Percentiles rank a stretch among this genome's conserved stretches.
These are phyloP conservation scores for Capsicum pubescens DNA, from an alignment of 257 asterid species.

Conservation along the genomic window DNA sequence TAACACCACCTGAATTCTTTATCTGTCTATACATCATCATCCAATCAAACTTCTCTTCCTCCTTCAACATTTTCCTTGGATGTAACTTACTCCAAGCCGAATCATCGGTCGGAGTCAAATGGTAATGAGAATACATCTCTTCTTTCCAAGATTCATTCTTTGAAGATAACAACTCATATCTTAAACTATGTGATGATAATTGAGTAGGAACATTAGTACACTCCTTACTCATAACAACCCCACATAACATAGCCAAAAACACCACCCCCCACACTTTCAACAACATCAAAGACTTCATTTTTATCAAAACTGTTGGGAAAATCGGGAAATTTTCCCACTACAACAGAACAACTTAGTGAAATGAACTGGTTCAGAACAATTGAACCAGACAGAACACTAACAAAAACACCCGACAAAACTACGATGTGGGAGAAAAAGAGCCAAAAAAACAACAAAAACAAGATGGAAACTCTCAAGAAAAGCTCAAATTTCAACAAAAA, in stretches of 20 bases:
- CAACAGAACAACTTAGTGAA: too few relatives aligned
- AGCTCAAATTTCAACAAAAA: not conserved
- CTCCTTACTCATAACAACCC: conserved; percentile 48
- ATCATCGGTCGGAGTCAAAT: conserved; percentile 88
- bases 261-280: conserved; percentile 31
- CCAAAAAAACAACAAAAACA: not conserved
- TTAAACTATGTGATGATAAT: conserved; percentile 61
- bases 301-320: not conserved
- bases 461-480: not conserved
- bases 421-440: too few relatives aligned
- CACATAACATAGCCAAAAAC: conserved; percentile 35
- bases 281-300: conserved; percentile 44
- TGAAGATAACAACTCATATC: conserved; percentile 63
- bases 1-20: conserved; percentile 46
- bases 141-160: conserved; percentile 64
- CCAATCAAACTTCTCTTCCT: conserved; percentile 64
- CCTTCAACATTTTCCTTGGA: conserved; percentile 72
- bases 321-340: too few relatives aligned
- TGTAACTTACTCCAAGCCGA: conserved; percentile 68
- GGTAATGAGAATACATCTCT: conserved; percentile 67
- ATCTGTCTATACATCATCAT: conserved; percentile 58
- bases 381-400: too few relatives aligned
- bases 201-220: conserved; percentile 66
- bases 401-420: too few relatives aligned
- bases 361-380: too few relatives aligned